Percentiles rank a stretch among this genome's conserved stretches.
Conservation (phyloP, 2,329 filamentous ascomycete species). For the Cladophialophora immunda region DNA sequence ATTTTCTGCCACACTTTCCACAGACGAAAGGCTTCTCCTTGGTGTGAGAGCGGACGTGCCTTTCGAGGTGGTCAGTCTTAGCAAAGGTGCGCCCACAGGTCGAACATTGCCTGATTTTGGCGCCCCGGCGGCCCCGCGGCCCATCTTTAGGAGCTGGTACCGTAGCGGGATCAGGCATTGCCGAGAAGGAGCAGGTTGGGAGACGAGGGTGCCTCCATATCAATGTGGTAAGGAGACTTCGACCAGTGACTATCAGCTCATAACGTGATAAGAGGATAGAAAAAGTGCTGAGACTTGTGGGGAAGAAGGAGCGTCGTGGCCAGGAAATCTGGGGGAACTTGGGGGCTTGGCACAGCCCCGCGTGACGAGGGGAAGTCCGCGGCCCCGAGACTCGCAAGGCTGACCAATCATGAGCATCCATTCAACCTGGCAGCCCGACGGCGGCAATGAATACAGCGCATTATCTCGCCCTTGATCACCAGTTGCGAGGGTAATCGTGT, state of each 20-base stretch:
- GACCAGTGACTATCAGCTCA: background rate
- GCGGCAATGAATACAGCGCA: background rate
- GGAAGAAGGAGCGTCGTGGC: background rate
- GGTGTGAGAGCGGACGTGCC: constrained; percentile 46
- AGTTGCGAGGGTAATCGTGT: background rate
- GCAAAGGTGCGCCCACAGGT: constrained; percentile 42
- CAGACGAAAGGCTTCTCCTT: constrained; percentile 46
- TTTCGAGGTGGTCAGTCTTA: constrained; percentile 46
- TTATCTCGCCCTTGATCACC: background rate
- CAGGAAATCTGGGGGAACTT: background rate
- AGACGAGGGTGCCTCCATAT: background rate
- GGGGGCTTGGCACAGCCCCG: background rate
- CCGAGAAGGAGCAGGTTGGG: background rate
- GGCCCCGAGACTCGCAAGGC: background rate
- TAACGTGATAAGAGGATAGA: background rate
- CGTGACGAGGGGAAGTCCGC: background rate
- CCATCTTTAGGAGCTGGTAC: constrained; percentile 19
- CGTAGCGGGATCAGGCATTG: constrained; percentile 20
- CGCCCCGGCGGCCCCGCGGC: constrained; percentile 25
- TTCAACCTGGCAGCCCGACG: background rate
- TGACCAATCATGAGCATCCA: background rate
- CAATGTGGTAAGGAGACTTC: background rate
- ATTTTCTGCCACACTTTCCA: constrained; percentile 34
- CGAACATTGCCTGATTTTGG: constrained; percentile 32
- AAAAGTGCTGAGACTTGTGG: background rate